These are phyloP conservation scores for Draba incana DNA, from an alignment of 345 rosid genomes.

Conservation along the genomic window DNA sequence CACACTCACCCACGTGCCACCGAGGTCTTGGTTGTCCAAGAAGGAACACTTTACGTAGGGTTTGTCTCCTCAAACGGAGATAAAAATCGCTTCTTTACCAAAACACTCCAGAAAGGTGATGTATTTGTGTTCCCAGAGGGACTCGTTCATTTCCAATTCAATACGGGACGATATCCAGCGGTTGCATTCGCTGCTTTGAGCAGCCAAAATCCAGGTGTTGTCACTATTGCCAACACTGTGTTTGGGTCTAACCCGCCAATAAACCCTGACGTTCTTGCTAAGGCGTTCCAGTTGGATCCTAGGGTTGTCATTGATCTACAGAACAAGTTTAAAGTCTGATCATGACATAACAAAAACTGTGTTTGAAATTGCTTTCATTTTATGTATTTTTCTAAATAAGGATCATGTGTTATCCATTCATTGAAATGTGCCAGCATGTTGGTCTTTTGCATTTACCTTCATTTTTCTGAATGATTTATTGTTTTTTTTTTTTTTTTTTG, in stretches of 20 bases:
- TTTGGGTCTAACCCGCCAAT: constrained; percentile 32
- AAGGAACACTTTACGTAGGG: constrained; percentile 34
- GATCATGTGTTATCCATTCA: not conserved
- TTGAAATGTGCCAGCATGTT: not conserved
- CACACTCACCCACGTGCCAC: constrained; percentile 47
- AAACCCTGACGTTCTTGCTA: constrained; percentile 18
- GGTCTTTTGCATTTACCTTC: not conserved
- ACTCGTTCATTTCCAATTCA: constrained; percentile 27
- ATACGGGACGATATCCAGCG: not conserved
- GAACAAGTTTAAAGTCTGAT: constrained; percentile 5
- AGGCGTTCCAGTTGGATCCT: constrained; percentile 30
- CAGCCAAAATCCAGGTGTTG: constrained; percentile 32
- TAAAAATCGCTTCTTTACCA: constrained; percentile 23
- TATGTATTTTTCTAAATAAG: not conserved
- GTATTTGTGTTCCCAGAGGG: constrained; percentile 33
- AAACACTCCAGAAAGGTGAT: constrained; percentile 26
- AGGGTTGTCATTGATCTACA: constrained; percentile 15
- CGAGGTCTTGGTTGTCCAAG: constrained; percentile 22
- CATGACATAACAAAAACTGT: not conserved
- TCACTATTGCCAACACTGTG: constrained; percentile 30
- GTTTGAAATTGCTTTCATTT: not conserved
- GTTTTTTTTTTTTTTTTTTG: no score
- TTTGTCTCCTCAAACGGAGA: constrained; percentile 37
- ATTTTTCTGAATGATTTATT: no score
- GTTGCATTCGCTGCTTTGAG: constrained; percentile 25